Evolutionary conservation across 106 monocot genomes (phyloP), one percentile per base, ranked within the genome.

Genomic region (Dioscorea alata): DNA sequence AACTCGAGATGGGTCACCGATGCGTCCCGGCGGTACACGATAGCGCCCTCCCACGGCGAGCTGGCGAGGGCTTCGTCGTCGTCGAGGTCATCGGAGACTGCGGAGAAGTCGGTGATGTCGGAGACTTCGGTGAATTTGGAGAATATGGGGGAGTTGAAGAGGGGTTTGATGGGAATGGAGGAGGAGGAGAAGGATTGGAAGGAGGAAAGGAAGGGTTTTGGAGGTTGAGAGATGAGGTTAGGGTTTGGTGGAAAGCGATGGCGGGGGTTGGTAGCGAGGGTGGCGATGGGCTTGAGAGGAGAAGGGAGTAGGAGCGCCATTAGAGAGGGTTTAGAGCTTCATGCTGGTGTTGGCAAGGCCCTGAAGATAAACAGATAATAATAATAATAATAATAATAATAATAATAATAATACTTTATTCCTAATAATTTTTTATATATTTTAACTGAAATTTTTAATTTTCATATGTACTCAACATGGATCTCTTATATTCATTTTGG

Each of bases 11-110:
- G 97, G 52, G 71, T 33, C 28, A 65, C 85, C 67, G 87, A 76
- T 5, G 89, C 74, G 75, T 99, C 89, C 48, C 90, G 72, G 67
- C 77, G 67, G 87, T 99, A 99, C 64, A 99, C 81, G 50, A 99
- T 64, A 51, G 89, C 89, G 12, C 97, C 92, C 67, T 92, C 87
- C 97, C 97, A 99, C 10, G 92, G 97, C n/a, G 92, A 87, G 2
- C 52, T 76, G 13, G 23, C 60, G 20, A 59, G 57, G 12, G 56
- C 71, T 17, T 83, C 78, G 4, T 74, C 84, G 9, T 69, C 84
- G 13, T 48, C 64, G 22, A 23, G 73, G n/a, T 48, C 35, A 12
- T 33, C 73, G 33, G 50, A 19, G 32, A 5, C 57, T 6, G 23
- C 17, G 57, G 32, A 69, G 79, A 76, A 74, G 76, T 61, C 61